These are phyloP conservation scores for Sporisorium reilianum DNA, from an alignment of 1,284 basidiomycete species.

Conservation along the genomic window DNA sequence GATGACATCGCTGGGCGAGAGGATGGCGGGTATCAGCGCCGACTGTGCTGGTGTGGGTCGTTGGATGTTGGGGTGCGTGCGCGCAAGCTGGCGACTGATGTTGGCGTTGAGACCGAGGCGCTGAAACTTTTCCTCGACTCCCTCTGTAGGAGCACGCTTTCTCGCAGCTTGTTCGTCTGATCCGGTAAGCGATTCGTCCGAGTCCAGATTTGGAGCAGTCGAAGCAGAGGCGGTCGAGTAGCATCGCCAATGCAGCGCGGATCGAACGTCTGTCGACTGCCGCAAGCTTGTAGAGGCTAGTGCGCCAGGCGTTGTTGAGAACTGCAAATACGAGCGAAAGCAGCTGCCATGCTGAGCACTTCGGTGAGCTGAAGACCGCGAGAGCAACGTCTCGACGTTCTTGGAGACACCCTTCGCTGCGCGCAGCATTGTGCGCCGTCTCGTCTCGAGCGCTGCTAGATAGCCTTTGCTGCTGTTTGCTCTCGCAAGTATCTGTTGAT, in stretches of 20 bases:
- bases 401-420: constrained; percentile 18
- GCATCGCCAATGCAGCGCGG: too few relatives aligned
- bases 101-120: constrained; percentile 53
- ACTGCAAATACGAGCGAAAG: neutral
- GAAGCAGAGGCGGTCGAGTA: constrained; percentile 4
- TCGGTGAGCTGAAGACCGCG: neutral
- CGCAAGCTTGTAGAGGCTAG: neutral
- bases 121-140: constrained; percentile 32
- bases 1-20: constrained; percentile 60
- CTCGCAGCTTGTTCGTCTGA: neutral
- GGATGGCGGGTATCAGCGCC: constrained; percentile 57
- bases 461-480: neutral
- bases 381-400: constrained; percentile 14
- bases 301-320: too few relatives aligned
- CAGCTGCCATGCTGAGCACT: neutral
- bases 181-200: neutral
- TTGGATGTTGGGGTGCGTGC: constrained; percentile 53
- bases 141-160: neutral
- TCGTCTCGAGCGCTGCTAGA: neutral
- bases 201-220: neutral
- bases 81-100: constrained; percentile 49
- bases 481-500: neutral
- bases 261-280: neutral
- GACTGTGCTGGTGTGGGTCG: constrained; percentile 62
- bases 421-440: constrained; percentile 24